Base-by-base conservation (phyloP, 805 yeast genomes). In the Hanseniaspora taiwanica region DNA sequence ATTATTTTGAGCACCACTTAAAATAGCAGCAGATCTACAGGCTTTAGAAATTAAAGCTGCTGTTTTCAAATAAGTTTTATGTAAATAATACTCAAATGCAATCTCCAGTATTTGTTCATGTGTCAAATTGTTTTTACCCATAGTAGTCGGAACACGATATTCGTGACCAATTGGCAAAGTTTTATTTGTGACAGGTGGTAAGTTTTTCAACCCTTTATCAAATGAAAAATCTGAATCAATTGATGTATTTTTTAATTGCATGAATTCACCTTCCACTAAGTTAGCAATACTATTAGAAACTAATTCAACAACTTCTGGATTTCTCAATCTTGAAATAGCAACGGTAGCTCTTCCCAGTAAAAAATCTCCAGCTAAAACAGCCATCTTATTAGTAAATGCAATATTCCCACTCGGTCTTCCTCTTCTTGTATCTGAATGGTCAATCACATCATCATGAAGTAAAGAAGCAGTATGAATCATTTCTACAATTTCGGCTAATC, bases 401-500 rank as follows among this genome's bases (percentile, higher is more conserved):
- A 80, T 71, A 62, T 91, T 91, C 1, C 96, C 97, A 47, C 83
- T 75, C 18, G 93, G 93, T 53, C 83, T 72, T 35, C 95, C 94
- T 47, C 98, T 70, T 56, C 98, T 71, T 25, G 89, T 72, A 53
- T 83, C 96, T 0, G 87, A 76, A 54, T 72, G 68, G 62, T 91
- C 98, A 51, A 91, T 89, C 45, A 91, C 98, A 59, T 91, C 98
- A 62, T 91, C 98, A 59, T 91, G 98, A 40, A 91, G 69, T 47
- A 91, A 64, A 10, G 94, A 81, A 3, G 98, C 97, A 1, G 97
- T 91, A 59, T 91, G 98, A 48, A 91, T 91, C 94, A 91, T 83
- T 62, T 91, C 98, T 8, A 89, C 95, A 52, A 91, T 89, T 63
- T 91, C 98, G 1, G 98, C 97, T 41, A 91, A 68, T 43, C 98